phyloP scores from a whole-genome alignment of 2,329 filamentous ascomycete species.

The Chrysosporium keratinophilum region DNA sequence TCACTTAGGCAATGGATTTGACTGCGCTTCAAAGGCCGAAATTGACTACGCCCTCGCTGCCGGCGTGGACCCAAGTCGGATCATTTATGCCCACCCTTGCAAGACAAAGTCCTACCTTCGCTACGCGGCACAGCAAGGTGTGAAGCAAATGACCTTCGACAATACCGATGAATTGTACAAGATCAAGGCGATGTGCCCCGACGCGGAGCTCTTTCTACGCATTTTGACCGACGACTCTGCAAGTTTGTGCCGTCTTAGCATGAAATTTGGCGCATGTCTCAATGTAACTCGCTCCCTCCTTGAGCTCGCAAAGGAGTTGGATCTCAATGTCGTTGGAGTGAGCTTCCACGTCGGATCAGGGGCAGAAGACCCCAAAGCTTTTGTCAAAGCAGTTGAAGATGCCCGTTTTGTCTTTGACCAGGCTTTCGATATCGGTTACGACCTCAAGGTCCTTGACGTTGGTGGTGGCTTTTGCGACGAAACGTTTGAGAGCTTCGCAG shows the following conservation, averaged over 20 bases:
- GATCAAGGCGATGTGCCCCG: constrained; percentile 82
- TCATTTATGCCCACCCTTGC: constrained; percentile 98
- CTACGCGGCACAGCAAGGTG: constrained; percentile 70
- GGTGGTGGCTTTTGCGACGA: constrained; percentile 88
- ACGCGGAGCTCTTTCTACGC: constrained; percentile 82
- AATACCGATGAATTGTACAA: constrained; percentile 97
- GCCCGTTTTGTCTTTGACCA: constrained; percentile 83
- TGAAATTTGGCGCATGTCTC: constrained; percentile 92
- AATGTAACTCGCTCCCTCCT: constrained; percentile 70
- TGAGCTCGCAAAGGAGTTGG: constrained; percentile 65
- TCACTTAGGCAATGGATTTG: constrained; percentile 84
- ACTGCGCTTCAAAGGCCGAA: constrained; percentile 95
- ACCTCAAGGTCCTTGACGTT: constrained; percentile 80
- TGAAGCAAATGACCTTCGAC: constrained; percentile 99
- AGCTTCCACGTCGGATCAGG: constrained; percentile 98
- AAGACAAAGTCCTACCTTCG: constrained; percentile 98
- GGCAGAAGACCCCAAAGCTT: constrained; percentile 83
- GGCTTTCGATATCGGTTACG: constrained; percentile 63
- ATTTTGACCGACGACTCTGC: constrained; percentile 95
- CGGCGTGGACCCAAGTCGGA: constrained; percentile 74
- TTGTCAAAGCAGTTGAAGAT: constrained; percentile 81
- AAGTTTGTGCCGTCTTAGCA: constrained; percentile 84
- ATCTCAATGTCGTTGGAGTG: constrained; percentile 85
- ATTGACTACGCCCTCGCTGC: constrained; percentile 82
- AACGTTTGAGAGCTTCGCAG: constrained; percentile 83